Evolutionary conservation across 2,329 filamentous ascomycete species (phyloP).

Genomic region (Diplodia mutila): DNA sequence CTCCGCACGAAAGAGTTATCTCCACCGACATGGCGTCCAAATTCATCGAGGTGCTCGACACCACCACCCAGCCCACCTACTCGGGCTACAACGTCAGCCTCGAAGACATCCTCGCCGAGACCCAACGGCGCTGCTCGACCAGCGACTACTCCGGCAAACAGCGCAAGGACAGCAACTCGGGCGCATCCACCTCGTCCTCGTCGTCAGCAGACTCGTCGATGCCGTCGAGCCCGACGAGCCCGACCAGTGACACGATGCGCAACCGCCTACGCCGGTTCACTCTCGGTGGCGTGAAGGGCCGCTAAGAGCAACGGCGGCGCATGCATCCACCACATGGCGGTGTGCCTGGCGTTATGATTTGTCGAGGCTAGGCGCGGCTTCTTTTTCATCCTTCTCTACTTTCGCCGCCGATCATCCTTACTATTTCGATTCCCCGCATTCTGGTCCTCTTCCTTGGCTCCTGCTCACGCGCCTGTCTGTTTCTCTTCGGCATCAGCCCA

Average conservation of each 20-base stretch:
- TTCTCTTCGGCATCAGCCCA: not conserved
- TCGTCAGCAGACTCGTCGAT: slow-evolving; percentile 18
- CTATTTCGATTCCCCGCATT: slow-evolving; percentile 10
- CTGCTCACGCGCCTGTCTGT: not conserved
- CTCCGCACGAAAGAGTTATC: not conserved
- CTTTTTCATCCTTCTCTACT: not conserved
- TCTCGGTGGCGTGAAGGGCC: slow-evolving; percentile 3
- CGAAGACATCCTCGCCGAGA: slow-evolving; percentile 45
- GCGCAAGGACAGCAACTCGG: slow-evolving; percentile 22
- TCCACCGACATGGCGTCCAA: slow-evolving; percentile 40
- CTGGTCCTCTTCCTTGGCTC: not conserved
- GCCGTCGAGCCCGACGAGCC: slow-evolving; percentile 19
- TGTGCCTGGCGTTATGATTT: not conserved
- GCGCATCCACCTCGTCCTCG: slow-evolving; percentile 2
- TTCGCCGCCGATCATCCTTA: not conserved
- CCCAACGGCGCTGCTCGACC: slow-evolving; percentile 35
- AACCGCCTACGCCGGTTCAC: slow-evolving; percentile 21
- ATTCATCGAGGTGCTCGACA: slow-evolving; percentile 45
- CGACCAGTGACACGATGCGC: slow-evolving; percentile 5
- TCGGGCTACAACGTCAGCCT: slow-evolving; percentile 43
- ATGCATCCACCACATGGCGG: not conserved
- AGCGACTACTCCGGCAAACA: slow-evolving; percentile 13
- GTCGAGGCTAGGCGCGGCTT: slow-evolving; percentile 7
- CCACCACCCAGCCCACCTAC: slow-evolving; percentile 38
- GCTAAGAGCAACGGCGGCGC: not conserved